Conservation (phyloP, 1,284 basidiomycete genomes). For the Fomitopsis palustris region DNA sequence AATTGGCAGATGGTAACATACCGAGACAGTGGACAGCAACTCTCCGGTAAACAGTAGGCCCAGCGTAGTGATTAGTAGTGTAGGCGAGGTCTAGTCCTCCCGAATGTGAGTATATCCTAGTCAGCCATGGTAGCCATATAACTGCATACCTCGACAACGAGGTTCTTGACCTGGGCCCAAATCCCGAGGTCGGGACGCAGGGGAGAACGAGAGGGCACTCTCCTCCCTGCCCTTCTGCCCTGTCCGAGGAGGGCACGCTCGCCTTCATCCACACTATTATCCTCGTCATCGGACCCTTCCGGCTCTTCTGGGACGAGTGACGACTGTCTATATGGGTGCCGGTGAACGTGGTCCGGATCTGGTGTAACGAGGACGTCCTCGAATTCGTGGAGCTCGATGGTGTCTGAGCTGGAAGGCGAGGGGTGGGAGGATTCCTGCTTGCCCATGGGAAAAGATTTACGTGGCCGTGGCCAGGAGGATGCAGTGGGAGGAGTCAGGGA, state of each 20-base stretch:
- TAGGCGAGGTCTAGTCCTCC: slow-evolving; percentile 59
- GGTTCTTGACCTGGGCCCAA: slow-evolving; percentile 54
- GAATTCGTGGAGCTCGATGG: slow-evolving; percentile 37
- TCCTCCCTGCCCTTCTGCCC: slow-evolving; percentile 15
- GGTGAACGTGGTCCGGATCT: slow-evolving; percentile 16
- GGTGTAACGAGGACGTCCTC: slow-evolving; percentile 29
- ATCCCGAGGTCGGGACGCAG: slow-evolving; percentile 8
- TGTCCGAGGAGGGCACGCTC: slow-evolving; percentile 30
- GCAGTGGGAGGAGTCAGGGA: too few relatives aligned
- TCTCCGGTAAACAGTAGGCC: slow-evolving; percentile 87
- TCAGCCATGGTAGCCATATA: not conserved
- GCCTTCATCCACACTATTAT: slow-evolving; percentile 31
- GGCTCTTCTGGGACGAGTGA: slow-evolving; percentile 14
- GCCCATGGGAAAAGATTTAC: not conserved
- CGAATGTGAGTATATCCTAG: not conserved
- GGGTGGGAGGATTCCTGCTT: not conserved
- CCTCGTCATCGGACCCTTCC: slow-evolving; percentile 25
- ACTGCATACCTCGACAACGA: slow-evolving; percentile 62
- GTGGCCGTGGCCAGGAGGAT: not conserved
- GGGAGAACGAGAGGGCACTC: slow-evolving; percentile 9
- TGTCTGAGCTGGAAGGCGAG: slow-evolving; percentile 21
- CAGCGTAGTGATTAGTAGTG: slow-evolving; percentile 66
- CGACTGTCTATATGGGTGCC: slow-evolving; percentile 6
- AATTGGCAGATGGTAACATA: slow-evolving; percentile 32
- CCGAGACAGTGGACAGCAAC: slow-evolving; percentile 82